A percentile compares a stretch with the other conserved stretches of the same genome.
Evolutionary conservation across 1,284 basidiomycete species (phyloP).

Genomic region (Phellinidium pouzarii): DNA sequence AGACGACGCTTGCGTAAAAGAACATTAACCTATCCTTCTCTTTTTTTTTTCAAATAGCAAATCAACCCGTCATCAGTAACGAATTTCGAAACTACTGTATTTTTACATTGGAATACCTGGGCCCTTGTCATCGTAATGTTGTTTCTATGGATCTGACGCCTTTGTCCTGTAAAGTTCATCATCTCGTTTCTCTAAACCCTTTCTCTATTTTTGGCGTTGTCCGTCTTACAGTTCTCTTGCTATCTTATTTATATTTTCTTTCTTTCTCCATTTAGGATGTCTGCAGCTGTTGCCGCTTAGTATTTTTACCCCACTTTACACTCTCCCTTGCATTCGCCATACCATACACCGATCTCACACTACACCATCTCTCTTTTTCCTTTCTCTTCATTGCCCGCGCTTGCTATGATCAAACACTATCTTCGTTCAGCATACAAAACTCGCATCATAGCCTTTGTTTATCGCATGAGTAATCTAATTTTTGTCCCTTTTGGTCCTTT

Average conservation of each 20-base stretch:
- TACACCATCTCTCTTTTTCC: background rate
- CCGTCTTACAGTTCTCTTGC: background rate
- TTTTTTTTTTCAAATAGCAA: background rate
- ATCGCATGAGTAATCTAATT: constrained; percentile 5
- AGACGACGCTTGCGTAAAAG: constrained; percentile 10
- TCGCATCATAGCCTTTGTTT: constrained; percentile 4
- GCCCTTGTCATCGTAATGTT: constrained; percentile 9
- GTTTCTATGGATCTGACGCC: constrained; percentile 7
- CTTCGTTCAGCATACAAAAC: constrained; percentile 4
- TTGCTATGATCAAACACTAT: constrained; percentile 1
- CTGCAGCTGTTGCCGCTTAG: background rate
- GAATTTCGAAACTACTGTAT: constrained; percentile 10
- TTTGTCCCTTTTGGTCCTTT: background rate
- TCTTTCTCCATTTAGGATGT: background rate
- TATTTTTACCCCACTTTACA: background rate
- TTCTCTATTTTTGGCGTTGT: background rate
- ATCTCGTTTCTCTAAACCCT: background rate
- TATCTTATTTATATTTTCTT: background rate
- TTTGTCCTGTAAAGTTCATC: background rate
- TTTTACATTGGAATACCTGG: constrained; percentile 6
- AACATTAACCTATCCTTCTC: constrained; percentile 8
- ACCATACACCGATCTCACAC: background rate
- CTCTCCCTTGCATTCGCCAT: background rate
- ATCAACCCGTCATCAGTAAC: background rate
- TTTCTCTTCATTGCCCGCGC: background rate